Evolutionary conservation across 2,329 filamentous ascomycete genomes (phyloP), one percentile per base, ranked within the genome.

Genomic region (Ceratocystis huliohia): DNA sequence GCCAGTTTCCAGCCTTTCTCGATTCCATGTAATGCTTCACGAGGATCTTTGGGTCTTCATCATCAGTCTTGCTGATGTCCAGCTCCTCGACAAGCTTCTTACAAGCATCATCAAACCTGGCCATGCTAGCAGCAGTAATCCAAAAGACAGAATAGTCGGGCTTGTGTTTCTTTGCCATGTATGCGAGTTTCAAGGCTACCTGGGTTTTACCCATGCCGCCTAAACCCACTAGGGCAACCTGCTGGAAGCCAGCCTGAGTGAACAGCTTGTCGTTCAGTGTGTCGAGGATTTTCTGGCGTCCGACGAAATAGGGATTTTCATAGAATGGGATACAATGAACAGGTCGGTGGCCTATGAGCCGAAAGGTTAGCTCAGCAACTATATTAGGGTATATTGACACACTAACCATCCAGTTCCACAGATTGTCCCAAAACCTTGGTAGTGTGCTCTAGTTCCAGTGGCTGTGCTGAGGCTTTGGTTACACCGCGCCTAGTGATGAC

Each of bases 1-100:
- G 65, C 71, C 72, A 73, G 2, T 64, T 67, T 2, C 70, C 71
- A 1, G 70, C 67, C 1, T 57, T 37, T n/a, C 68, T 61, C 1
- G 67, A 70, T 65, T 69, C 70, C 0, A 73, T 65, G 30, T 70
- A 53, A 5, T 48, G 28, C 41, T 62, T 65, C 2, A 72, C 53
- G 0, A 62, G 17, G 15, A 62, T 57, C 61, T 68, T 70, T 15
- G 44, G 15, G 3, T 57, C 53, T 15, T 57, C 2, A 30, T 15
- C 22, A 2, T 30, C 53, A 1, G 7, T 13, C 15, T 22, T n/a
- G 6, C 33, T 15, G 25, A 66, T 25, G 15, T 30, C 57, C 6
- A 66, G n/a, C 41, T 66, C 28, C 22, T 62, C 45, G 22, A 17
- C 50, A 20, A 66, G 20, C 44, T 33, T 53, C 15, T 22, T 37